These are phyloP conservation scores for Fusarium sambucinum DNA, from an alignment of 2,329 filamentous ascomycete species.

Conservation along the genomic window DNA sequence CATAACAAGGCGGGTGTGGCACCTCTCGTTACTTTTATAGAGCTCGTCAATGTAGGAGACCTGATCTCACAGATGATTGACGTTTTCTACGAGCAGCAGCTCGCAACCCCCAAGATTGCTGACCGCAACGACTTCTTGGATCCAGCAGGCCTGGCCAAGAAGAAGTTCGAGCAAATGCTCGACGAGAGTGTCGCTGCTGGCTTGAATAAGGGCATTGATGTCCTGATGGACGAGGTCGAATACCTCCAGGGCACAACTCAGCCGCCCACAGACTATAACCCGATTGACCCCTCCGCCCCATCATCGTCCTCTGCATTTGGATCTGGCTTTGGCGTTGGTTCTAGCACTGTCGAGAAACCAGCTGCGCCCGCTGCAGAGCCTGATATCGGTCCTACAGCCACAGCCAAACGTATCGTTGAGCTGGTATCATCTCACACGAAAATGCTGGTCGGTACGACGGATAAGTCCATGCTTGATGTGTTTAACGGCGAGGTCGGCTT, in stretches of 20 bases:
- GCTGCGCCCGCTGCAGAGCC: conserved; percentile 53
- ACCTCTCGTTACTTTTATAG: conserved; percentile 93
- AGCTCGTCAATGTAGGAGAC: conserved; percentile 97
- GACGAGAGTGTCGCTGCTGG: conserved; percentile 96
- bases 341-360: conserved; percentile 40
- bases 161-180: conserved; percentile 98
- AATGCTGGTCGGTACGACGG: conserved; percentile 94
- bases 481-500: conserved; percentile 98
- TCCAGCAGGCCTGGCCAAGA: conserved; percentile 92
- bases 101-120: conserved; percentile 82
- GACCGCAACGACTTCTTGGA: conserved; percentile 96
- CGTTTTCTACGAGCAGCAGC: conserved; percentile 97
- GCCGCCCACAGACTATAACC: conserved; percentile 89
- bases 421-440: conserved; percentile 89
- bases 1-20: conserved; percentile 81
- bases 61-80: conserved; percentile 99
- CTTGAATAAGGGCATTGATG: conserved; percentile 96
- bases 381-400: conserved; percentile 77
- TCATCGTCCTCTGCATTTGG: conserved; percentile 36
- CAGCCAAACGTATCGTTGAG: conserved; percentile 83
- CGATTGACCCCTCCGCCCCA: conserved; percentile 55
- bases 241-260: conserved; percentile 93
- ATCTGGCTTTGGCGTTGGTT: conserved; percentile 24
- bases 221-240: conserved; percentile 98
- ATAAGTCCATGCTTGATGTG: conserved; percentile 97